Evolutionary conservation across 257 asterid species (phyloP), one percentile per base, ranked within the genome.

Genomic region (Nicotiana otophora): DNA sequence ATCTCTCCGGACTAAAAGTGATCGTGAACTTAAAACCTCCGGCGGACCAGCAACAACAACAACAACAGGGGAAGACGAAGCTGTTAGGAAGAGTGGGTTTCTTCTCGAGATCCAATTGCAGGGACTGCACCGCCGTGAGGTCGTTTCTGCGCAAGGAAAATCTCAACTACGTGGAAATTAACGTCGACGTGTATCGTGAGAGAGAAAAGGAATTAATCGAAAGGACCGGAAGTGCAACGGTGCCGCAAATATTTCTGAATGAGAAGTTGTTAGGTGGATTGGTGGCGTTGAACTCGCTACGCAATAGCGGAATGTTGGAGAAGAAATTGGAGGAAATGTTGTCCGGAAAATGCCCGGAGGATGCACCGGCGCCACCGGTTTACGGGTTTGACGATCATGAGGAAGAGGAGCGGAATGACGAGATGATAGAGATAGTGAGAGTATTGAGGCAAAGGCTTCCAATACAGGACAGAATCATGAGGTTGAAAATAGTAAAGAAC

Each of bases 41-140:
- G 33, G n/a, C 7, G 3, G 60, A 54, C 26, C 26, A 3, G 1
- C 26, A 53, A 11, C 46, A 90, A 17, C 53, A 87, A 82, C 86
- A 80, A 57, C 86, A 66, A 77, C 83, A 81, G 34, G 85, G 51
- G 82, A 82, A 87, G 77, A 64, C 85, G 77, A 64, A 86, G 89
- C 81, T 89, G 11, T 85, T 83, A 10, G 99, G 98, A 10, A 86
- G 98, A 16, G 85, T 96, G 1, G 88, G 93, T 87, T 94, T 96
- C 87, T 96, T 92, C 88, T 96, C 99, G 82, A 80, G 97, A 63
- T 93, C 99, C 31, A 92, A 90, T 48, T 94, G 98, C 90, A 84
- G 99, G 82, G 99, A 96, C 83, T 86, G 97, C 83, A 87, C 89
- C 5, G 98, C 98, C 10, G 95, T 96, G 30, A 90, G 99, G 34